Base-by-base conservation (phyloP, 129 eudicot species). In the Centrapalus pauciflorus region DNA sequence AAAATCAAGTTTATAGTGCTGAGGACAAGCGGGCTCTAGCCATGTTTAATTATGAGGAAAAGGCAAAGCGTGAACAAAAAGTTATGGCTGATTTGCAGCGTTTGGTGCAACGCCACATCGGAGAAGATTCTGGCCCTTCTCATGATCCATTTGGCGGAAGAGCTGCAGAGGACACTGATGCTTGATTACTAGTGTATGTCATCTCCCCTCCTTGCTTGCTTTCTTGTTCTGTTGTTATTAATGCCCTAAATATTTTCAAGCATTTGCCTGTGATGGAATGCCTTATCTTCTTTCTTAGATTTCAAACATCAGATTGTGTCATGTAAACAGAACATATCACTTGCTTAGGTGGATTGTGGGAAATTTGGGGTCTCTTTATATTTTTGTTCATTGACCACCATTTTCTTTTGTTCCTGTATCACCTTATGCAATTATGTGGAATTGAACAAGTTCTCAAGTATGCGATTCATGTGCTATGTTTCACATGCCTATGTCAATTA, bases 1-100 rank as follows among this genome's bases (percentile, higher is more conserved):
- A 93, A 84, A 93, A 93, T 77, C 98, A 93, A 72, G 98, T 93
- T 56, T 93, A 93, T 67, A 93, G 98, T 77, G 98, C 98, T 19
- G 98, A 93, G 75, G 98, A 93, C 66, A 93, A 93, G 67, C 76
- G 96, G 64, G 98, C 98, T 9, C 26, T 93, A 57, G 98, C 98
- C 17, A 93, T 93, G 98, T 93, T 85, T 56, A 93, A 93, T 80
- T 88, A 88, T 55, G 98, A 93, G 76, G 98, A 93, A 84, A 88
- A 88, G 74, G 89, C 98, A 2, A 93, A 93, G 72, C 83, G 98
- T 27, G 98, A 93, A 56, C 89, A 84, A 77, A 93, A 93, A 82
- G 98, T 93, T 56, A 93, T 93, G 98, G 87, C 96, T 83, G 98
- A 93, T 77, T 68, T 93, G 80, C 88, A 83, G 75, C 85, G 98